Evolutionary conservation across 768 basidiomycete genomes (phyloP).

Genomic region (Suillus subalutaceus): DNA sequence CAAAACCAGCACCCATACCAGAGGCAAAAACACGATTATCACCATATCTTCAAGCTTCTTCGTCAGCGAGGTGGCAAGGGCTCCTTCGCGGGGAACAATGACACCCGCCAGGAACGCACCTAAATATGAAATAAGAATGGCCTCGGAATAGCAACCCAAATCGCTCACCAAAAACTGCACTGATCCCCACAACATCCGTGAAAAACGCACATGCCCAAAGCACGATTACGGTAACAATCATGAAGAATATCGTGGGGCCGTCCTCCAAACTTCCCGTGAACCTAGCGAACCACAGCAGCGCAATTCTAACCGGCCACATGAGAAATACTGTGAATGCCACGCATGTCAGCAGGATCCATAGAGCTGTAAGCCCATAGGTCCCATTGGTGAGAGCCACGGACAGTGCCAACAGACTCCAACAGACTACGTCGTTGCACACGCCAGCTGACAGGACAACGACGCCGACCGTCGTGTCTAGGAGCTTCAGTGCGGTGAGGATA

Average conservation of each 20-base stretch:
- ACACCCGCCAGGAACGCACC: slow-evolving; percentile 83
- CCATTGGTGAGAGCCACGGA: slow-evolving; percentile 93
- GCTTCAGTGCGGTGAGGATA: slow-evolving; percentile 85
- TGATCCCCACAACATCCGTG: slow-evolving; percentile 92
- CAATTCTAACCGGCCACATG: slow-evolving; percentile 64
- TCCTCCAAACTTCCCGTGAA: slow-evolving; percentile 79
- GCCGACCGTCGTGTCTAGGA: slow-evolving; percentile 91
- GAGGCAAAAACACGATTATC: slow-evolving; percentile 83
- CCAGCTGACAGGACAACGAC: slow-evolving; percentile 92
- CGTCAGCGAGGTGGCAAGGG: slow-evolving; percentile 79
- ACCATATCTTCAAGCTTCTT: slow-evolving; percentile 97
- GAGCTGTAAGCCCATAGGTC: slow-evolving; percentile 74
- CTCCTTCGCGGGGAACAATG: slow-evolving; percentile 86
- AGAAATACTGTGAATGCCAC: slow-evolving; percentile 82
- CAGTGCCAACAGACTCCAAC: slow-evolving; percentile 88
- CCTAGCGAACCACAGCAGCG: slow-evolving; percentile 70
- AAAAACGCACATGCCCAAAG: slow-evolving; percentile 92
- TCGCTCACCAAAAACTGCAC: slow-evolving; percentile 80
- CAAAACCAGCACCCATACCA: slow-evolving; percentile 51
- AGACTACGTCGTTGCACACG: slow-evolving; percentile 86
- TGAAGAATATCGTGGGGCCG: slow-evolving; percentile 85
- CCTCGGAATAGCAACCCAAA: background rate
- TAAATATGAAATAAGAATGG: slow-evolving; percentile 24
- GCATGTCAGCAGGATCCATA: slow-evolving; percentile 82
- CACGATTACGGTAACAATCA: slow-evolving; percentile 80